phyloP scores from a whole-genome alignment of 805 yeast genomes.

The Yamadazyma tumulicola region DNA sequence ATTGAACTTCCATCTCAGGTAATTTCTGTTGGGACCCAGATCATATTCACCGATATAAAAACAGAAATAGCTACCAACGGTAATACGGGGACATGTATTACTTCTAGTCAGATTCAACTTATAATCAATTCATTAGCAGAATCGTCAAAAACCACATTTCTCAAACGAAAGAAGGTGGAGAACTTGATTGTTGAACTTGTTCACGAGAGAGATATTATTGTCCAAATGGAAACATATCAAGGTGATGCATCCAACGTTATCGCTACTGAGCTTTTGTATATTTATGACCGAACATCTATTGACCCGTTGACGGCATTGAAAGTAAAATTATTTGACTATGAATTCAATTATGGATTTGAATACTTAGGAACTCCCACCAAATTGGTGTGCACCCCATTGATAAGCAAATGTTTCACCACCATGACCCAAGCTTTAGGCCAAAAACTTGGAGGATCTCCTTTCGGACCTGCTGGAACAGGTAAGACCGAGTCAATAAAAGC shows the following conservation, averaged over 20 bases:
- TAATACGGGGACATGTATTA: too few species aligned
- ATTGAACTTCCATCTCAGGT: slow-evolving; percentile 52
- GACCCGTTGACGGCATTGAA: slow-evolving; percentile 33
- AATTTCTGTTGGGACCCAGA: slow-evolving; percentile 50
- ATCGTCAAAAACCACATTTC: background rate
- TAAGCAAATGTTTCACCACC: slow-evolving; percentile 59
- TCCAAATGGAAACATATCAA: background rate
- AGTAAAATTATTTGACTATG: slow-evolving; percentile 51
- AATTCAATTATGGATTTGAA: slow-evolving; percentile 70
- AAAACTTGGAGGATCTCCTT: slow-evolving; percentile 81
- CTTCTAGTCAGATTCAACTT: background rate
- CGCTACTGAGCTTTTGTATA: slow-evolving; percentile 9
- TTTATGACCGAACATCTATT: background rate
- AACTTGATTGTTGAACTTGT: slow-evolving; percentile 63
- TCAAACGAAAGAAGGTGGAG: slow-evolving; percentile 46
- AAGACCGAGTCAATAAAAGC: slow-evolving; percentile 90
- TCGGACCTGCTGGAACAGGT: slow-evolving; percentile 98
- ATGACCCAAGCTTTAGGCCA: slow-evolving; percentile 74
- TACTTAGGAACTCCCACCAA: slow-evolving; percentile 73
- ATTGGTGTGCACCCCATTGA: slow-evolving; percentile 72
- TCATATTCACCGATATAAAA: slow-evolving; percentile 37
- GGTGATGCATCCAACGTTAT: slow-evolving; percentile 8
- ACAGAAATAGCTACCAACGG: too few species aligned
- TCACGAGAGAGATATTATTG: slow-evolving; percentile 50
- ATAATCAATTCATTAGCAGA: slow-evolving; percentile 1